These are phyloP conservation scores for Hemileia vastatrix DNA, from an alignment of 1,284 basidiomycete species.

Conservation along the genomic window DNA sequence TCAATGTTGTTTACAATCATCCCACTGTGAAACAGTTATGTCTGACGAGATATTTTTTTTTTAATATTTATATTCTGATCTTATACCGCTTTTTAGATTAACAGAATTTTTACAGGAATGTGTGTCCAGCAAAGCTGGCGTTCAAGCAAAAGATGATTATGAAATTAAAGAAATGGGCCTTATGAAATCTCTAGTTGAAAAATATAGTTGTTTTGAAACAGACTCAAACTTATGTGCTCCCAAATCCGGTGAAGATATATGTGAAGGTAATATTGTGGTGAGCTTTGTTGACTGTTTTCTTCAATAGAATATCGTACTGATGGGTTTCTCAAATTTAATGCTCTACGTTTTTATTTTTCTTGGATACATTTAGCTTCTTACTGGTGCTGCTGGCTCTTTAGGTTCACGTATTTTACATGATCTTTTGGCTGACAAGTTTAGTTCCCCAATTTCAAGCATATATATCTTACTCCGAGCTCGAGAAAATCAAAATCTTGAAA, in stretches of 20 bases:
- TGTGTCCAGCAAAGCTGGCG: slow-evolving; percentile 33
- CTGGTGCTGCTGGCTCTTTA: slow-evolving; percentile 32
- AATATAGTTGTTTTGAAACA: slow-evolving; percentile 35
- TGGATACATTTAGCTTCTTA: slow-evolving; percentile 23
- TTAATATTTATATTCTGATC: background rate
- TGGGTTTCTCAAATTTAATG: background rate
- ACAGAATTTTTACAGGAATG: slow-evolving; percentile 38
- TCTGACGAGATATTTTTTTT: background rate
- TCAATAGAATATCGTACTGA: too few species aligned
- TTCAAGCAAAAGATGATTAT: slow-evolving; percentile 5
- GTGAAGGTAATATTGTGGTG: background rate
- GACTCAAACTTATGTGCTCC: background rate
- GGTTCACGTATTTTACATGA: slow-evolving; percentile 31
- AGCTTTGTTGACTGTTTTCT: too few species aligned
- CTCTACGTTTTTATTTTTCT: background rate
- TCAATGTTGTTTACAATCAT: slow-evolving; percentile 49
- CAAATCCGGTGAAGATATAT: background rate
- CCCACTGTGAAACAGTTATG: slow-evolving; percentile 46
- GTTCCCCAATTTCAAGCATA: too few species aligned
- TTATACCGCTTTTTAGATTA: slow-evolving; percentile 28
- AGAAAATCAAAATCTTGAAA: too few species aligned
- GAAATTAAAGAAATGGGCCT: slow-evolving; percentile 39
- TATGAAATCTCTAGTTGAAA: slow-evolving; percentile 49
- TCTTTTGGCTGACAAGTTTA: slow-evolving; percentile 18
- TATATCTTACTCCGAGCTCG: too few species aligned